Percentiles rank a stretch among this genome's conserved stretches.
Conservation (phyloP, 2,329 filamentous ascomycete genomes). For the Chaetomiaceae sp. region DNA sequence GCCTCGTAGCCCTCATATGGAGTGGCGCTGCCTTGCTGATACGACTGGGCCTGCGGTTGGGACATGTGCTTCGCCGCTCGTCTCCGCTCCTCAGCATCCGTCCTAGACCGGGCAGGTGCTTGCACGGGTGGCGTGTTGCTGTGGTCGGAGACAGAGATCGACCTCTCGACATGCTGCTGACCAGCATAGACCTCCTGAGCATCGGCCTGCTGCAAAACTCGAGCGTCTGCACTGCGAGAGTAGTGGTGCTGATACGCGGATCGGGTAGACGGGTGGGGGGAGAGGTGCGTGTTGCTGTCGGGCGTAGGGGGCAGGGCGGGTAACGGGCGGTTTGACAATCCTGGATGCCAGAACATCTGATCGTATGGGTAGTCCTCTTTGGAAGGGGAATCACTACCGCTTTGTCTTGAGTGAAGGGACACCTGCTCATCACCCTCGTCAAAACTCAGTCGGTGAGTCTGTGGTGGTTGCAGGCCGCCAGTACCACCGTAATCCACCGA, state of each 20-base stretch:
- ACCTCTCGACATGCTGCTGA: slow-evolving; percentile 54
- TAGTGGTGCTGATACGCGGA: slow-evolving; percentile 46
- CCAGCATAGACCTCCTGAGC: slow-evolving; percentile 44
- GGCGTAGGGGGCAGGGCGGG: slow-evolving; percentile 46
- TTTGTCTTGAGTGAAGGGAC: slow-evolving; percentile 50
- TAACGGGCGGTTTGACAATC: slow-evolving; percentile 59
- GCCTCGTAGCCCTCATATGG: slow-evolving; percentile 53
- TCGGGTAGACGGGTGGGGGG: slow-evolving; percentile 33
- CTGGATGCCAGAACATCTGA: slow-evolving; percentile 82
- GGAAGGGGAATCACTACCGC: slow-evolving; percentile 57
- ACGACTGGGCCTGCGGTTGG: slow-evolving; percentile 47
- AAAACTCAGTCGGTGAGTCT: slow-evolving; percentile 70
- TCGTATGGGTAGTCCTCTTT: slow-evolving; percentile 71
- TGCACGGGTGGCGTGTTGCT: slow-evolving; percentile 72
- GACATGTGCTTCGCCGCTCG: slow-evolving; percentile 42
- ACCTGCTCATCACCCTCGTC: slow-evolving; percentile 83
- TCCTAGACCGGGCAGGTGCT: slow-evolving; percentile 85
- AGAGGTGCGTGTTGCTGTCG: slow-evolving; percentile 10
- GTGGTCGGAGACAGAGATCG: slow-evolving; percentile 76
- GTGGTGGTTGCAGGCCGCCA: slow-evolving; percentile 78
- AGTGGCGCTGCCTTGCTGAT: slow-evolving; percentile 41
- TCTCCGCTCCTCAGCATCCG: slow-evolving; percentile 70
- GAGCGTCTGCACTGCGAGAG: slow-evolving; percentile 43
- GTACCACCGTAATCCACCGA: slow-evolving; percentile 83
- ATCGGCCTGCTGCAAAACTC: slow-evolving; percentile 32